phyloP scores from a whole-genome alignment of 1,139 yeast genomes.

The Pichia norvegensis region DNA sequence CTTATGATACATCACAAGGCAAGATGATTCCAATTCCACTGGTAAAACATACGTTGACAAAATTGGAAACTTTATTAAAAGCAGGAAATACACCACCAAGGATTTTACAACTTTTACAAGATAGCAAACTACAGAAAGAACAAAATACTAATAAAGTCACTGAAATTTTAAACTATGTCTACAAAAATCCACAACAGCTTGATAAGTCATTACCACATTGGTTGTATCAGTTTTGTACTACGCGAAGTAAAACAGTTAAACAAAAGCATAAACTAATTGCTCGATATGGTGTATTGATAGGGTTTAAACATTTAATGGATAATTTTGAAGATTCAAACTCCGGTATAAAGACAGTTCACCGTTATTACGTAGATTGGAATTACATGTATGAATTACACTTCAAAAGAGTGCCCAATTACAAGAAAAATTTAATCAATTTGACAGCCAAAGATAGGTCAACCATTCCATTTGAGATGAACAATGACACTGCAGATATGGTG shows the following conservation, averaged over 20 bases:
- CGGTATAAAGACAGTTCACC: neutral
- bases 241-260: neutral
- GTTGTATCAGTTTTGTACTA: neutral
- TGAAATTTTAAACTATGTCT: slow-evolving; percentile 1
- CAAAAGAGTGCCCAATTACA: neutral
- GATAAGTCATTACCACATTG: neutral
- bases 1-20: neutral
- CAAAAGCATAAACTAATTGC: neutral
- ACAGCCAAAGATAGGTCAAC: neutral
- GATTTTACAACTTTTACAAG: neutral
- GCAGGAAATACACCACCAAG: neutral
- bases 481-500: slow-evolving; percentile 1
- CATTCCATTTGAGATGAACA: neutral
- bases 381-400: neutral
- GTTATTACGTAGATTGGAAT: neutral
- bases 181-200: neutral
- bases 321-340: neutral
- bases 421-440: neutral
- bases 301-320: neutral
- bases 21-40: neutral
- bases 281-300: neutral
- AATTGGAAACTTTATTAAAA: neutral
- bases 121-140: no score
- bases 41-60: neutral
- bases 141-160: slow-evolving; percentile 5